Evolutionary conservation across 257 asterid species (phyloP), one percentile per base, ranked within the genome.

Genomic region (Solanum ossicruentum): DNA sequence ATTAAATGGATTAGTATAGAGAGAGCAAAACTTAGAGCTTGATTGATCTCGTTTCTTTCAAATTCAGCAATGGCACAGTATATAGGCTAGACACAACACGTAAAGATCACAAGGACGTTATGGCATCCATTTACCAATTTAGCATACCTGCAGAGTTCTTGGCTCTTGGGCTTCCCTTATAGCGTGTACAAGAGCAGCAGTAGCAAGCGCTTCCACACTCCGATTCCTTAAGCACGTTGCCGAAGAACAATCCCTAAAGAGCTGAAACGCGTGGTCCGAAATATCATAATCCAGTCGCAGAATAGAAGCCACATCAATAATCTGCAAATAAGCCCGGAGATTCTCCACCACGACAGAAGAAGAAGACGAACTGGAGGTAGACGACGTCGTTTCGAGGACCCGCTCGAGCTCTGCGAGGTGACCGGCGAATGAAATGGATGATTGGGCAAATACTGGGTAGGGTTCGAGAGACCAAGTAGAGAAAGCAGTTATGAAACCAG

Each of bases 121-220:
- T 20, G 55, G 10, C 55, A 71, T 71, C 55, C 23, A 20, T 43
- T 71, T 71, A 51, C 61, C 57, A 49, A 51, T 16, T 45, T 32
- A 18, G 43, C 41, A 83, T 86, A 96, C 99, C 96, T 96, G 99
- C 20, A 95, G 97, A 60, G 99, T 96, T 86, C 99, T 91, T 26
- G 99, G 99, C 87, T 95, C 98, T 85, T 95, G 98, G 81, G 98
- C 99, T 90, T 96, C 99, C 61, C 99, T 90, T 58, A 95, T 96
- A 60, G 99, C 98, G 88, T 95, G 98, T 45, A 96, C 98, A 17
- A 96, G 93, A 4, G 99, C 97, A 52, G 99, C 98, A 39, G 99
- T 95, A 56, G 99, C 99, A 20, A 96, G 92, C 58, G 99, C 99
- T 91, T 96, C 99, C 8, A 96, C 97, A 75, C 99, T 96, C 39